phyloP scores from a whole-genome alignment of 768 basidiomycete genomes.

The Mycena alexandri region DNA sequence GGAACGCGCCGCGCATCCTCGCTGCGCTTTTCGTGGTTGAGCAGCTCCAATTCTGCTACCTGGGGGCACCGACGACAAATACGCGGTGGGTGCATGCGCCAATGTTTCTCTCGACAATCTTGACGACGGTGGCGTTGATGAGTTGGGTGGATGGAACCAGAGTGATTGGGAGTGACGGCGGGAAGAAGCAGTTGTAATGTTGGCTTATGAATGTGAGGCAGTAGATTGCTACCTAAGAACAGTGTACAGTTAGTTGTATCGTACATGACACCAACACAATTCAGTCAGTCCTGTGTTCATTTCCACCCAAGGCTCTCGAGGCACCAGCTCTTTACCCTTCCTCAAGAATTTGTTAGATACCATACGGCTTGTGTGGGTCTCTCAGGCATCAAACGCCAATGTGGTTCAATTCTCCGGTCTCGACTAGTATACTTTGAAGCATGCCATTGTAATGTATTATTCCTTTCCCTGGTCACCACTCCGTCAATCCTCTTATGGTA shows the following conservation, averaged over 20 bases:
- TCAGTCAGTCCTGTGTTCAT: slow-evolving; percentile 11
- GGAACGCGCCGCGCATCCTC: slow-evolving; percentile 21
- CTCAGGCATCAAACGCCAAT: no score
- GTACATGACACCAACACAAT: slow-evolving; percentile 20
- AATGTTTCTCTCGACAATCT: slow-evolving; percentile 24
- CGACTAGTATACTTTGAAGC: no score
- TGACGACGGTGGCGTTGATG: slow-evolving; percentile 21
- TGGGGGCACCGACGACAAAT: slow-evolving; percentile 23
- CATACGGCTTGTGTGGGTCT: no score
- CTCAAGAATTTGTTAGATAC: slow-evolving; percentile 17
- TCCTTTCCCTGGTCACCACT: no score
- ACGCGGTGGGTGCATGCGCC: slow-evolving; percentile 24
- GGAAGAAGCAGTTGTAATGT: slow-evolving; percentile 18
- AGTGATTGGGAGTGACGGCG: slow-evolving; percentile 21
- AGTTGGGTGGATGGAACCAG: slow-evolving; percentile 23
- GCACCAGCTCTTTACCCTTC: slow-evolving; percentile 21
- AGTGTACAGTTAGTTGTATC: slow-evolving; percentile 20
- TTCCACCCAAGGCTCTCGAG: slow-evolving; percentile 18
- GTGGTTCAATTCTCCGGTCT: no score
- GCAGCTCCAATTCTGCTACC: slow-evolving; percentile 25
- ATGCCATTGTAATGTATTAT: no score
- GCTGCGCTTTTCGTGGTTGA: slow-evolving; percentile 21
- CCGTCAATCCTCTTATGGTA: no score
- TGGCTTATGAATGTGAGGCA: slow-evolving; percentile 17
- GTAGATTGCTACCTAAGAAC: slow-evolving; percentile 13